These are phyloP conservation scores for Leishmania turanica DNA, from an alignment of 208 protist species.

Conservation along the genomic window DNA sequence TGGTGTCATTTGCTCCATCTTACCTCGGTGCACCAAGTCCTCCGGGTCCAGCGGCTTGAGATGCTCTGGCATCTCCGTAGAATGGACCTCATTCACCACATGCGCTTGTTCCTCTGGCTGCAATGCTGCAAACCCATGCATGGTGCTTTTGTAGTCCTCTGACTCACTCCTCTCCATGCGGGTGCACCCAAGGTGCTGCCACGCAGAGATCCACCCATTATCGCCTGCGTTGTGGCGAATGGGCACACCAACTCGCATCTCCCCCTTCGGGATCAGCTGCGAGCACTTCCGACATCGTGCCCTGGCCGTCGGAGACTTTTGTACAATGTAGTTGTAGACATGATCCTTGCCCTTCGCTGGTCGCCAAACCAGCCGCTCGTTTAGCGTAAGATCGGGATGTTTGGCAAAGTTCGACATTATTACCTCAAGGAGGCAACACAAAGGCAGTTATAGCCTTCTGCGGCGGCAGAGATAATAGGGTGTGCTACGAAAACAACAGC, in stretches of 20 bases:
- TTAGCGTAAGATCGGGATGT: constrained; percentile 69
- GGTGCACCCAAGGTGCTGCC: constrained; percentile 86
- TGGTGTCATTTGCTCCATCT: constrained; percentile 50
- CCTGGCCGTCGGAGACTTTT: constrained; percentile 65
- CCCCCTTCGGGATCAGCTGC: constrained; percentile 76
- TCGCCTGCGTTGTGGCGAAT: constrained; percentile 82
- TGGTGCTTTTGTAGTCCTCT: constrained; percentile 23
- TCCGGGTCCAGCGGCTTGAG: constrained; percentile 83
- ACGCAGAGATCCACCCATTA: constrained; percentile 89
- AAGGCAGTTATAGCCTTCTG: neutral
- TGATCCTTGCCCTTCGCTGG: constrained; percentile 46
- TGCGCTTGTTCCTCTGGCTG: constrained; percentile 45
- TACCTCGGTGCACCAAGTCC: constrained; percentile 67
- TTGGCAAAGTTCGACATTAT: constrained; percentile 61
- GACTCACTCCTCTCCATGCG: constrained; percentile 44
- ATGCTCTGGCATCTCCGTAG: constrained; percentile 55
- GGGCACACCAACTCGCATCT: constrained; percentile 81
- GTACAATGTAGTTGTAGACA: constrained; percentile 64
- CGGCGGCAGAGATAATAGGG: neutral
- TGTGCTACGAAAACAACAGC: neutral
- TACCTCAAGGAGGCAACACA: neutral
- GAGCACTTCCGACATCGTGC: constrained; percentile 89
- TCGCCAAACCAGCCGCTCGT: constrained; percentile 63
- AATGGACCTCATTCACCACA: constrained; percentile 66
- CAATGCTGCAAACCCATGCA: constrained; percentile 62